Evolutionary conservation across 2,329 filamentous ascomycete species (phyloP), one percentile per base, ranked within the genome.

Genomic region (Neonectria punicea): DNA sequence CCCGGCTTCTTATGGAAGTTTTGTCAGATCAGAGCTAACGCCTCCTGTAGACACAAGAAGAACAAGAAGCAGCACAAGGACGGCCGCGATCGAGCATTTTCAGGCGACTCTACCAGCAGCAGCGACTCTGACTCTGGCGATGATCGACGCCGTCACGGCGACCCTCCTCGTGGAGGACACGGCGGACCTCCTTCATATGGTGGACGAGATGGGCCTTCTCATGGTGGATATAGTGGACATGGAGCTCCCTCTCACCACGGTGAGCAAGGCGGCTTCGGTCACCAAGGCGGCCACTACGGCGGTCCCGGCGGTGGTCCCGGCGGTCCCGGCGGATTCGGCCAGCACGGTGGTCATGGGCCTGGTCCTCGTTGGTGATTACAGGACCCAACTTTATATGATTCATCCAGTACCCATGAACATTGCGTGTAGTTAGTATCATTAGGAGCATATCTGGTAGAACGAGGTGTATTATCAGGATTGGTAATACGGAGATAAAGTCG

Each of bases 91-190:
- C 61, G 71, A 25, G 66, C 44, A 1, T 65, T 66, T 32, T 53
- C 47, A 0, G 71, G 71, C 13, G 71, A 73, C 34, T 73, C 71
- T 0, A 73, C 71, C 1, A 71, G 70, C 53, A 73, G 71, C 53
- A 73, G 71, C 25, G 71, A 73, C 30, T 73, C 71, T 18, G 73
- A 72, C 8, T 70, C 66, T 10, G 67, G 73, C 7, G 70, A 70
- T 2, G 43, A 55, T 25, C 70, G 69, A 7, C 67, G 60, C 28
- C 60, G 61, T 8, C 39, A 16, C 20, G 44, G 13, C 4, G 28
- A 9, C 28, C 47, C 22, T 49, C 22, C 44, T 11, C 46, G 43
- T n/a, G 58, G 25, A 6, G 36, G 25, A 8, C 41, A 36, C 9
- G n/a, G 28, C 25, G 46, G 44, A 1, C 34, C 43, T 32, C 44